Evolutionary conservation across 148 eudicot species (phyloP).

Genomic region (Suaeda aralocaspica): DNA sequence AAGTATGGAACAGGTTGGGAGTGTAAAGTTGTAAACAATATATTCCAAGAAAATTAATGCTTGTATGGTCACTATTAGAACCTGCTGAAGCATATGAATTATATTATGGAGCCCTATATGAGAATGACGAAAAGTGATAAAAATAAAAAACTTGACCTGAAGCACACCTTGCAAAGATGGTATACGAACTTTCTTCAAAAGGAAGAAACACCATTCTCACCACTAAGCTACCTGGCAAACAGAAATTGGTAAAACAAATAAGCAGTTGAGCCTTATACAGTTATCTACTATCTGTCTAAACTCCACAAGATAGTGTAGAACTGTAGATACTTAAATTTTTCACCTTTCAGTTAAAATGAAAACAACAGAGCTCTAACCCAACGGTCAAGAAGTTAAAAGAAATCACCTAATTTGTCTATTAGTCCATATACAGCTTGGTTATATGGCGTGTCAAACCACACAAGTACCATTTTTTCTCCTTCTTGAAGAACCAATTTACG

Average conservation of each 20-base stretch:
- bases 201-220: conserved; percentile 96
- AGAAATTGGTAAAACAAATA: not conserved
- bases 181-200: conserved; percentile 95
- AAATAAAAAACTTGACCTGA: conserved; percentile 57
- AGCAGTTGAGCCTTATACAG: conserved; percentile 5
- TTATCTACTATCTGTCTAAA: not conserved
- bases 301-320: not conserved
- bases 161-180: conserved; percentile 94
- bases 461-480: conserved; percentile 98
- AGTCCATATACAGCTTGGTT: conserved; percentile 99
- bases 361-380: not conserved
- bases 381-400: conserved; percentile 3
- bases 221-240: conserved; percentile 82
- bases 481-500: conserved; percentile 94
- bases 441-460: conserved; percentile 93
- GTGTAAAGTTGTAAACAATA: not conserved
- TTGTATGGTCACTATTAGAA: not conserved
- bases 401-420: conserved; percentile 91
- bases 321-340: not conserved
- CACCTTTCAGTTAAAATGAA: not conserved
- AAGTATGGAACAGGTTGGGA: not conserved
- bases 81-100: not conserved
- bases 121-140: not conserved
- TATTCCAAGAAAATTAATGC: not conserved
- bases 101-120: not conserved